Conservation (phyloP, 164 flowering plant species). For the Magnolia sinica region DNA sequence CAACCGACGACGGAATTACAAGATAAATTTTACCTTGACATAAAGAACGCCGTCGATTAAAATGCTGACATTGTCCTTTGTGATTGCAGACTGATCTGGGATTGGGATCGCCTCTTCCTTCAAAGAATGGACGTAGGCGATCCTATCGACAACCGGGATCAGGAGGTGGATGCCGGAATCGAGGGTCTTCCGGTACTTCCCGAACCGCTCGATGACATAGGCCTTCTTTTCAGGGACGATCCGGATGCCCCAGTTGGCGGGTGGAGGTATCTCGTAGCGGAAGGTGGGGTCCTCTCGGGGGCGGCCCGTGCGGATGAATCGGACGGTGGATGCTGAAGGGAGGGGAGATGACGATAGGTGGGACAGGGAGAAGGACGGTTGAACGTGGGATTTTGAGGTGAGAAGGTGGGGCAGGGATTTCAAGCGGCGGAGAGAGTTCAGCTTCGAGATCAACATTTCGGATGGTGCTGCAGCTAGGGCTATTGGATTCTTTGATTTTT, state of each 20-base stretch:
- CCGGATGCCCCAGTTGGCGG: conserved; percentile 78
- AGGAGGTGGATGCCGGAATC: conserved; percentile 79
- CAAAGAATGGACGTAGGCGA: conserved; percentile 86
- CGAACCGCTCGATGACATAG: conserved; percentile 79
- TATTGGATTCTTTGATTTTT: no score
- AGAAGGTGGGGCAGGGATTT: conserved; percentile 2
- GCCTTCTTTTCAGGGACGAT: conserved; percentile 91
- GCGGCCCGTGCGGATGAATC: conserved; percentile 23
- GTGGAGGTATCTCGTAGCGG: conserved; percentile 50
- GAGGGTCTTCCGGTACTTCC: conserved; percentile 73
- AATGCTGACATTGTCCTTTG: conserved; percentile 91
- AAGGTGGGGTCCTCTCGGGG: conserved; percentile 12
- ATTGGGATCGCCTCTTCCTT: conserved; percentile 89
- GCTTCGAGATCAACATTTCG: conserved; percentile 15
- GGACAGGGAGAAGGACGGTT: neutral
- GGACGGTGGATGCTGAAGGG: conserved; percentile 8
- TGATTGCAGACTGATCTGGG: conserved; percentile 84
- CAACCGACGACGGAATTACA: neutral
- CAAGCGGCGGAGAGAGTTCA: conserved; percentile 16
- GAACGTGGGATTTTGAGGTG: neutral
- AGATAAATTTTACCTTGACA: conserved; percentile 47
- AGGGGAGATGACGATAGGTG: neutral
- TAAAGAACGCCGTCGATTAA: conserved; percentile 79
- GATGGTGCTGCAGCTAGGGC: neutral
- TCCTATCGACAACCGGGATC: conserved; percentile 76